phyloP scores from a whole-genome alignment of 805 yeast genomes.

The Saccharomycopsis oosterbeekiorum region DNA sequence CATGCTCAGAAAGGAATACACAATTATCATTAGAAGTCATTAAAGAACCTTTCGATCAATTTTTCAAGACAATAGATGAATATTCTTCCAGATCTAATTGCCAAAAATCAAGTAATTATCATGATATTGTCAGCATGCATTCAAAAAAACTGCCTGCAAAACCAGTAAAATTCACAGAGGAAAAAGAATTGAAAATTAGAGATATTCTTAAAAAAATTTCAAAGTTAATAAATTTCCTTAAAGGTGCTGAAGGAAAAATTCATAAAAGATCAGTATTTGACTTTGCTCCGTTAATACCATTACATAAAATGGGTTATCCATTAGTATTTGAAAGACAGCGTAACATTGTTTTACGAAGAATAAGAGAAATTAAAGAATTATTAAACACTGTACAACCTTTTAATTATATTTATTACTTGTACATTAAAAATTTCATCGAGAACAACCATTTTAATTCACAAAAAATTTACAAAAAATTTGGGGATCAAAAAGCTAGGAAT shows the following conservation, averaged over 20 bases:
- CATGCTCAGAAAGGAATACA: background rate
- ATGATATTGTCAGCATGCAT: background rate
- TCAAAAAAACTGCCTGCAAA: background rate
- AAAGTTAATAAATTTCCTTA: background rate
- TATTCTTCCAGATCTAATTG: no score
- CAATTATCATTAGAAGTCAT: background rate
- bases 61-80: background rate
- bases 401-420: conserved; percentile 1
- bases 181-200: background rate
- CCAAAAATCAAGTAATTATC: background rate
- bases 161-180: background rate
- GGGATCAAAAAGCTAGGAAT: background rate
- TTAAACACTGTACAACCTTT: background rate
- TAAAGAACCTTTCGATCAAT: conserved; percentile 4
- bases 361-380: conserved; percentile 2
- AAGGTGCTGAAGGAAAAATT: background rate
- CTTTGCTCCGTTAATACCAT: conserved; percentile 3
- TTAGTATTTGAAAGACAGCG: conserved; percentile 8
- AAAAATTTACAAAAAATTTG: background rate
- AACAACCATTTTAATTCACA: background rate
- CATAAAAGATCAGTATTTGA: conserved; percentile 1
- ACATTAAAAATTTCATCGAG: background rate
- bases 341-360: conserved; percentile 7
- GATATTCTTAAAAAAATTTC: background rate
- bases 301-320: conserved; percentile 3